Evolutionary conservation across 75 land plant genomes (phyloP).

Genomic region (Chamaecyparis obtusa): DNA sequence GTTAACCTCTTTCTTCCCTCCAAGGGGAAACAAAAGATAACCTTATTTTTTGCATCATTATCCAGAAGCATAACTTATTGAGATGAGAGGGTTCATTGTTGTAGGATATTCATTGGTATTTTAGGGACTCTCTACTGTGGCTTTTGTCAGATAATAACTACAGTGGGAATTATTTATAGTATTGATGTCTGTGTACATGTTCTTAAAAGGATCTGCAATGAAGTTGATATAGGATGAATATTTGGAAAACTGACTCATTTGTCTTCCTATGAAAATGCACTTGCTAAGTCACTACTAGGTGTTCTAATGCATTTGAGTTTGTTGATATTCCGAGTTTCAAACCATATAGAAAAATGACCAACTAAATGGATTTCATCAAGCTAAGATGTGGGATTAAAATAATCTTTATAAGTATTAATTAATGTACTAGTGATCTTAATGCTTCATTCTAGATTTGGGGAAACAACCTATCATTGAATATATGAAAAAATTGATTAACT

Average conservation of each 20-base stretch:
- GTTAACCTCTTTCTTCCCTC: neutral
- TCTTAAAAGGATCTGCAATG: neutral
- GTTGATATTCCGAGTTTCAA: neutral
- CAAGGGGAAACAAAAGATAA: neutral
- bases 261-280: neutral
- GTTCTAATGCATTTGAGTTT: neutral
- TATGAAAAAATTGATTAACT: no score
- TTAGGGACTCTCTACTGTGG: neutral
- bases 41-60: neutral
- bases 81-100: neutral
- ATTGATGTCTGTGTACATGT: neutral
- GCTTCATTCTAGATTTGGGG: no score
- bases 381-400: no score
- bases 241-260: neutral
- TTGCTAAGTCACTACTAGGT: no score
- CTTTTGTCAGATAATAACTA: neutral
- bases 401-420: no score
- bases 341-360: no score
- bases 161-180: neutral
- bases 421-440: no score
- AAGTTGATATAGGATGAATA: neutral
- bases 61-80: neutral
- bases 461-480: no score
- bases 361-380: no score
- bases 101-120: neutral